Evolutionary conservation across 345 rosid genomes (phyloP).

Genomic region (Corchorus capsularis): DNA sequence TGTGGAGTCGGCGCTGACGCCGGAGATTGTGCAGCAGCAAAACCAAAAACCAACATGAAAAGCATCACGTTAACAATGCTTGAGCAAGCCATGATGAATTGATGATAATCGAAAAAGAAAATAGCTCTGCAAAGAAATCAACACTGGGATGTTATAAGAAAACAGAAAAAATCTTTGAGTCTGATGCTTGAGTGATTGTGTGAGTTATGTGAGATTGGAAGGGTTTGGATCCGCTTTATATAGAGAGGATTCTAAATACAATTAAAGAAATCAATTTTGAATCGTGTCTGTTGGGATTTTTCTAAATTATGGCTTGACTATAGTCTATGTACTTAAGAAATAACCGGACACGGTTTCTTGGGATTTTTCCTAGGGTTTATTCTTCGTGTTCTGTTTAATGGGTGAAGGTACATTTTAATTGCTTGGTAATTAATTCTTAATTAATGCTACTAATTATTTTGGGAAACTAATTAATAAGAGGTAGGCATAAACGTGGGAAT

Average conservation of each 20-base stretch:
- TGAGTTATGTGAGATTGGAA: not conserved
- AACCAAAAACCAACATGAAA: conserved; percentile 15
- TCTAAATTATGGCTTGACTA: no score
- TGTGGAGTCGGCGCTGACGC: conserved; percentile 32
- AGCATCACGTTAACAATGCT: not conserved
- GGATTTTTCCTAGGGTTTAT: no score
- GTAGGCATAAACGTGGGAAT: no score
- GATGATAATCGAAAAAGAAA: not conserved
- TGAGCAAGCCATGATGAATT: not conserved
- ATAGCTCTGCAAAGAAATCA: not conserved
- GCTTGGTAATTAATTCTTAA: no score
- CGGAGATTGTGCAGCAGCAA: conserved; percentile 34
- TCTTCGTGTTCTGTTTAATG: no score
- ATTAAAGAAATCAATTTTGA: no score
- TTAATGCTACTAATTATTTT: no score
- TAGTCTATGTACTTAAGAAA: no score
- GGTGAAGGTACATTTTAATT: no score
- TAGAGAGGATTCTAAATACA: not conserved
- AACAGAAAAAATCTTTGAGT: not conserved
- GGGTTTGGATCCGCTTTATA: not conserved
- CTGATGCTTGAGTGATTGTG: no score
- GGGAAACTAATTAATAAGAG: no score
- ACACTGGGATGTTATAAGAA: not conserved
- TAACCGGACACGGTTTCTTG: no score
- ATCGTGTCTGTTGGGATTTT: not conserved